Base-by-base conservation (phyloP, 495 filamentous ascomycete species). In the Daldinia childiae region DNA sequence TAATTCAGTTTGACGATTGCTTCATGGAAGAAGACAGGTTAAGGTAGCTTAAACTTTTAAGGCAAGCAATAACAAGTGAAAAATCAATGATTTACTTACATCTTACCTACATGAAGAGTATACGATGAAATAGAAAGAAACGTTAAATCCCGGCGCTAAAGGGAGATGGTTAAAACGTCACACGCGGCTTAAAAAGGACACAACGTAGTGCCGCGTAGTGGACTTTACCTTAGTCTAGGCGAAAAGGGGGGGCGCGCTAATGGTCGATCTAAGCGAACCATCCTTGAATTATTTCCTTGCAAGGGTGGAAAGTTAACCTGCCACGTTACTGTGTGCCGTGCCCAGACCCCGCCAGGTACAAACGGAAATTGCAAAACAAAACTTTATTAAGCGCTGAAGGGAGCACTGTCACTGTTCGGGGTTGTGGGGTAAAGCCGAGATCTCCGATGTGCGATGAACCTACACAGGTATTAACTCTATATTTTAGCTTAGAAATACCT, bases 201-300 rank as follows among this genome's bases (percentile, higher is more conserved):
- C 15, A 45, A n/a, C 39, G 39, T n/a, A 43, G 39, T 7, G 39
- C n/a, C 15, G 39, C 39, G 41, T 45, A 45, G 41, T 45, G 41
- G 17, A 45, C n/a, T 45, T 45, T 45, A 45, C 17, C n/a, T 45
- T 6, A 45, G 17, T 45, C 41, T 21, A 45, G 41, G 41, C 43
- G 62, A 50, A 58, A 41, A 48, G 39, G 61, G 43, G 8, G 21
- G 48, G 34, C 60, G 70, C 57, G 57, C 55, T 69, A 65, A 62
- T 54, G 24, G 17, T n/a, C 27, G 57, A 66, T 69, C 61, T 72
- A 72, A 72, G 69, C 69, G 69, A 72, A 52, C 15, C 34, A 67
- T 67, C 39, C 62, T 24, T 57, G n/a, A 57, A 57, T 57, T 57
- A 27, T 58, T 66, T 32, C 58, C 55, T 55, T 66, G 62, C 56